Percentiles rank a stretch among this genome's conserved stretches.
Evolutionary conservation across 805 yeast genomes (phyloP).

Genomic region (Blastobotrys parvus): DNA sequence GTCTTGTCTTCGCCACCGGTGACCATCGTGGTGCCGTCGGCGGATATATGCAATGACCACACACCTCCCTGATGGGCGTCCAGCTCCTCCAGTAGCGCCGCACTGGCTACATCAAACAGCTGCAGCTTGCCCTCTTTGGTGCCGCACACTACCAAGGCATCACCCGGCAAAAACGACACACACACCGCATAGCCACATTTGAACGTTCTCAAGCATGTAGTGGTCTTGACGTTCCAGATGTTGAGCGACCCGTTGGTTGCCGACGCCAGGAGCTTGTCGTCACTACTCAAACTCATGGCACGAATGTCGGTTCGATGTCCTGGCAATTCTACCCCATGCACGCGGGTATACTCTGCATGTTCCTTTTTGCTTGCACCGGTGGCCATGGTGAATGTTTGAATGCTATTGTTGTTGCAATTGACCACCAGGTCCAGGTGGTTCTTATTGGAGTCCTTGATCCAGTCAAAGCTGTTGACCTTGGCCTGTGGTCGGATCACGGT

Average conservation of each 20-base stretch:
- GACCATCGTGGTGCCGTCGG: constrained; percentile 75
- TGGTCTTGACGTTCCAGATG: constrained; percentile 74
- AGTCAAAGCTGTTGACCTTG: constrained; percentile 58
- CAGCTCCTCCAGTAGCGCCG: constrained; percentile 60
- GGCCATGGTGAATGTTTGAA: constrained; percentile 57
- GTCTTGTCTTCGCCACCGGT: constrained; percentile 93
- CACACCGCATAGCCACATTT: constrained; percentile 83
- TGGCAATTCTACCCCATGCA: constrained; percentile 55
- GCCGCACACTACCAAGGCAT: constrained; percentile 76
- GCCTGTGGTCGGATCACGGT: constrained; percentile 56
- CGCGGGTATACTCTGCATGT: constrained; percentile 30
- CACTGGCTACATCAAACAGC: constrained; percentile 77
- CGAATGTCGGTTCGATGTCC: constrained; percentile 92
- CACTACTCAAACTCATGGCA: constrained; percentile 72
- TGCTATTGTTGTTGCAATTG: constrained; percentile 62
- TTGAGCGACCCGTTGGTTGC: constrained; percentile 88
- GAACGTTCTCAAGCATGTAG: constrained; percentile 74
- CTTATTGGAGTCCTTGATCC: constrained; percentile 39
- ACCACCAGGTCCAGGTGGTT: constrained; percentile 49
- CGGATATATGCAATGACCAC: constrained; percentile 83
- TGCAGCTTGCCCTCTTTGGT: constrained; percentile 81
- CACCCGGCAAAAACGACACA: constrained; percentile 83
- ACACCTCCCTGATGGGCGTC: constrained; percentile 71
- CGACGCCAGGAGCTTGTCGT: constrained; percentile 71
- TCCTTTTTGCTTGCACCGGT: constrained; percentile 43